These are phyloP conservation scores for Saccharomycopsis selenospora DNA, from an alignment of 805 yeast species.

Conservation along the genomic window DNA sequence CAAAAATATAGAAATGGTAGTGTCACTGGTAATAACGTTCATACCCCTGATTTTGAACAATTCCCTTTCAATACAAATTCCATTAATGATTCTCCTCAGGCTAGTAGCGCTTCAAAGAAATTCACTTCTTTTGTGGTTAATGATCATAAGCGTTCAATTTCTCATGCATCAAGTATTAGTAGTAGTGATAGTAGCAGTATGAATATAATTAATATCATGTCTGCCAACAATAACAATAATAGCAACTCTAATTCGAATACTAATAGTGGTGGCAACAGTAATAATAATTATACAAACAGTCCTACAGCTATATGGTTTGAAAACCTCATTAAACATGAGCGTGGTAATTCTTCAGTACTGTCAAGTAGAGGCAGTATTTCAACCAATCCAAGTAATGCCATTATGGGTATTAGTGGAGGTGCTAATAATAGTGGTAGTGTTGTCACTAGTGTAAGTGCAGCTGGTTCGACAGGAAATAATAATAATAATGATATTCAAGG, in stretches of 20 bases:
- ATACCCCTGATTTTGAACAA: conserved; percentile 13
- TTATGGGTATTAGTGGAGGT: conserved; percentile 5
- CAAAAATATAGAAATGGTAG: conserved; percentile 49
- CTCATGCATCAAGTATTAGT: conserved; percentile 25
- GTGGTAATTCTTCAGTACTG: conserved; percentile 14
- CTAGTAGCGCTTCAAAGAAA: conserved; percentile 13
- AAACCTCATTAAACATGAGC: conserved; percentile 23
- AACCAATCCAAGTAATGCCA: conserved; percentile 5
- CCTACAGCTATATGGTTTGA: conserved; percentile 29
- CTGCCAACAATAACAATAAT: neutral
- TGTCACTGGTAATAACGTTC: neutral
- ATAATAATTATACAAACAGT: conserved; percentile 16
- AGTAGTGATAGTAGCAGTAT: conserved; percentile 24
- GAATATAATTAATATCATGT: neutral
- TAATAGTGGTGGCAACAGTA: neutral
- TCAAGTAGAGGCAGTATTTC: conserved; percentile 14
- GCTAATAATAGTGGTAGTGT: conserved; percentile 14
- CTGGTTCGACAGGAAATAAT: conserved; percentile 12
- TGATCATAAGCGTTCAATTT: conserved; percentile 18
- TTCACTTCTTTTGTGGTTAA: conserved; percentile 4
- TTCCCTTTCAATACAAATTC: conserved; percentile 7
- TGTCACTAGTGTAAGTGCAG: conserved; percentile 8
- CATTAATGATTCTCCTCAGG: conserved; percentile 9
- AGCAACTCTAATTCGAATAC: neutral
- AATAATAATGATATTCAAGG: conserved; percentile 24